Evolutionary conservation across 768 basidiomycete genomes (phyloP).

Genomic region (Udeniomyces megalosporus): DNA sequence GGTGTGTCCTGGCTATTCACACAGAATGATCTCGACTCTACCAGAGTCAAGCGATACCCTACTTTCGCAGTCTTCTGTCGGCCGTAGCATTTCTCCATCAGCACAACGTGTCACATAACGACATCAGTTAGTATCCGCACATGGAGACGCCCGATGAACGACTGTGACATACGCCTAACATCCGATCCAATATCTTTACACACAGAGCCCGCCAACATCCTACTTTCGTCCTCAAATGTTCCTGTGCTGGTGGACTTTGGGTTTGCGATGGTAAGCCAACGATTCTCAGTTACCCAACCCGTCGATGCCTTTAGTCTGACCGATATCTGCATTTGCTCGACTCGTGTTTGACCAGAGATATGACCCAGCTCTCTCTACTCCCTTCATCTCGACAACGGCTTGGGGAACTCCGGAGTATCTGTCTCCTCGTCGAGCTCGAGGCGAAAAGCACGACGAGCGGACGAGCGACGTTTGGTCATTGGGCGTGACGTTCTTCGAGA

Average conservation of each 20-base stretch:
- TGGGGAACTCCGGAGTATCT: conserved; percentile 91
- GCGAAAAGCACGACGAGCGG: conserved; percentile 79
- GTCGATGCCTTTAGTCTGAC: not conserved
- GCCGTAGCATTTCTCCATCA: conserved; percentile 29
- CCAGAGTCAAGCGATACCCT: not conserved
- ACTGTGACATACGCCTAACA: too few species aligned
- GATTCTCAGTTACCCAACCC: conserved; percentile 35
- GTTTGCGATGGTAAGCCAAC: too few species aligned
- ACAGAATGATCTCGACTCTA: too few species aligned
- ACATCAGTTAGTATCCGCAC: conserved; percentile 40
- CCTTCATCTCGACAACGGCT: conserved; percentile 23
- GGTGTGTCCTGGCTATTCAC: too few species aligned
- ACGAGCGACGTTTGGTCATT: conserved; percentile 48
- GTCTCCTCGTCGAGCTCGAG: conserved; percentile 76
- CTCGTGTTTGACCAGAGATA: too few species aligned
- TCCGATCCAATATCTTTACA: not conserved
- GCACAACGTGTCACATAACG: conserved; percentile 50
- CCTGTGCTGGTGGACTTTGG: conserved; percentile 93
- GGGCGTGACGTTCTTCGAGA: conserved; percentile 66
- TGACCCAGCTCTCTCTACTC: not conserved
- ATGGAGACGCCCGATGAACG: too few species aligned
- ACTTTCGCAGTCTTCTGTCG: conserved; percentile 19
- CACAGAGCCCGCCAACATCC: conserved; percentile 74
- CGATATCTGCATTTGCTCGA: too few species aligned
- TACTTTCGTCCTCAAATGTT: conserved; percentile 52